These are phyloP conservation scores for Pleurotus ostreatus DNA, from an alignment of 768 basidiomycete species.

Conservation along the genomic window DNA sequence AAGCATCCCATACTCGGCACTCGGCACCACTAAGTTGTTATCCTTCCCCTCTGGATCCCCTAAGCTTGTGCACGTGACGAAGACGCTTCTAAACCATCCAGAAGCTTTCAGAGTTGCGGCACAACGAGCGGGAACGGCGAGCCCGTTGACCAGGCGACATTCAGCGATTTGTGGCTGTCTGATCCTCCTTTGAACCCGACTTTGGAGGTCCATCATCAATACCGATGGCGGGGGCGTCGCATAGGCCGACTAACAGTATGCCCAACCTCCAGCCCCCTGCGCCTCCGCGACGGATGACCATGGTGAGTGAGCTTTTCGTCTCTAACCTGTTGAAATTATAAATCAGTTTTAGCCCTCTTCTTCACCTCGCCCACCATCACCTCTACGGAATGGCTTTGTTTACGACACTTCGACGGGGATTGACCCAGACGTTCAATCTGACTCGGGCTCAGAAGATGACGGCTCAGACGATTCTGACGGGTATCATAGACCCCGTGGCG, in stretches of 20 bases:
- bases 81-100: no score
- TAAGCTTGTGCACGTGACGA: no score
- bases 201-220: no score
- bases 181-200: no score
- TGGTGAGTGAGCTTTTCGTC: background rate
- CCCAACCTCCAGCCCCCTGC: slow-evolving; percentile 2
- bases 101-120: no score
- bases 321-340: background rate
- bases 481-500: slow-evolving; percentile 36
- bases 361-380: slow-evolving; percentile 55
- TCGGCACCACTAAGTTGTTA: no score
- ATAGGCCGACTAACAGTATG: background rate
- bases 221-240: background rate
- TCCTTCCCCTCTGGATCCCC: no score
- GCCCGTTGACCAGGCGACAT: no score
- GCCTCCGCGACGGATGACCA: slow-evolving; percentile 2
- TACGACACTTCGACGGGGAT: slow-evolving; percentile 57
- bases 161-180: no score
- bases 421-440: slow-evolving; percentile 19
- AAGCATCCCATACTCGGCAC: no score
- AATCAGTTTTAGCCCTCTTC: background rate
- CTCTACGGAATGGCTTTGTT: slow-evolving; percentile 61
- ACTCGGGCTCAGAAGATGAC: slow-evolving; percentile 6
- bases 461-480: slow-evolving; percentile 38
- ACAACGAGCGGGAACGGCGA: no score